Base-by-base conservation (phyloP, 2,329 filamentous ascomycete genomes). In the Truncatella angustata region DNA sequence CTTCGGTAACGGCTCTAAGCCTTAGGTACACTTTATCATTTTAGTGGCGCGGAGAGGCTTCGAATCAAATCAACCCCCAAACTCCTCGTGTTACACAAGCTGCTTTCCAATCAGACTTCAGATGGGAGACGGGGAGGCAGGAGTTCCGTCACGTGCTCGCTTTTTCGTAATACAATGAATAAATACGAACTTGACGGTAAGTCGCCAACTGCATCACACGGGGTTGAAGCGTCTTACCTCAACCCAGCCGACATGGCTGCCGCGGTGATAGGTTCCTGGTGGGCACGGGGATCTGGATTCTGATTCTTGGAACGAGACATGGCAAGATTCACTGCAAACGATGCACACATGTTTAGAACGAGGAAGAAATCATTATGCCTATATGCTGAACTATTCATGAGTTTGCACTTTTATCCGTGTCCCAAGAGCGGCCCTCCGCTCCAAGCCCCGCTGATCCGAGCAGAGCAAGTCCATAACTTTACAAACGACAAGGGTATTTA, bases 401-500 rank as follows among this genome's bases (percentile, higher is more conserved):
- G 35, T 32, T 12, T 42, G 39, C 40, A 46, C 44, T 50, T 50
- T 44, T 32, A 28, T 32, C 51, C 52, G 28, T 50, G 26, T 42
- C 47, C 47, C 47, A 50, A n/a, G 47, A 42, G 46, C 46, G 46
- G 46, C 46, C 46, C 26, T 36, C 32, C 28, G 49, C 49, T 45
- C 49, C 36, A 37, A 49, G 48, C 49, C 44, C 49, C 35, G 18
- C 40, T 48, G 45, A 21, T 20, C 43, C 42, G 48, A 48, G 49
- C 52, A 40, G 53, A 52, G 53, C 49, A 40, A 24, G 48, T 43
- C 49, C 49, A 47, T 30, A 54, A 54, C 42, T 36, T 34, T 52
- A 52, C 49, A 54, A 49, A 20, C 18, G 32, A 30, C 36, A 43
- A 23, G 44, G 53, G 45, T 57, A 54, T 59, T 55, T 51, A 32